Evolutionary conservation across 768 basidiomycete species (phyloP).

Genomic region (Crepidotus variabilis): DNA sequence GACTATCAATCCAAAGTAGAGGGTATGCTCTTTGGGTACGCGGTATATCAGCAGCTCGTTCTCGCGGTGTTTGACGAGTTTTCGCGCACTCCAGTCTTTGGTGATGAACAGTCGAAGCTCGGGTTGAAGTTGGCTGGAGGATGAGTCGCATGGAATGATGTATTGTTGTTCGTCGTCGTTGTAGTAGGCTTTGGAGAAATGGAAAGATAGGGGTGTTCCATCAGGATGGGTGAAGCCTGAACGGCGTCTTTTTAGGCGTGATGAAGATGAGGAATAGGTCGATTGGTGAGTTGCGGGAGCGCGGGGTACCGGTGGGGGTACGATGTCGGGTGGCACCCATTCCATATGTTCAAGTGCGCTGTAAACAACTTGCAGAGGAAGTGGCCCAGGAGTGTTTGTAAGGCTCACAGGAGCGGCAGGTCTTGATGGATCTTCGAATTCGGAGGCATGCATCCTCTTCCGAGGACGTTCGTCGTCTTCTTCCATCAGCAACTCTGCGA

Average conservation of each 20-base stretch:
- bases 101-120: constrained; percentile 13
- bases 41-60: constrained; percentile 17
- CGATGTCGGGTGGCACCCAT: constrained; percentile 7
- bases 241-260: constrained; percentile 1
- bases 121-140: constrained; percentile 1
- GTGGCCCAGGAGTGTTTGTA: constrained; percentile 9
- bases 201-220: constrained; percentile 1
- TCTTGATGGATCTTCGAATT: constrained; percentile 2
- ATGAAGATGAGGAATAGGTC: neutral
- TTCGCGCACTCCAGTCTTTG: constrained; percentile 7
- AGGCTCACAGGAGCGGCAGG: neutral
- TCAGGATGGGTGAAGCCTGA: constrained; percentile 2
- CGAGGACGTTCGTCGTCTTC: neutral
- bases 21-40: constrained; percentile 7
- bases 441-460: constrained; percentile 6
- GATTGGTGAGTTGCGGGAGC: neutral
- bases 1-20: constrained; percentile 4
- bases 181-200: constrained; percentile 8
- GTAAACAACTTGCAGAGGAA: constrained; percentile 13
- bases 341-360: constrained; percentile 2
- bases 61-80: constrained; percentile 13
- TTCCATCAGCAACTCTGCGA: constrained; percentile 2
- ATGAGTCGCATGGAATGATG: constrained; percentile 9
- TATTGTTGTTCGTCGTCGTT: constrained; percentile 18
- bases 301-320: constrained; percentile 1